Evolutionary conservation across 768 basidiomycete species (phyloP).

Genomic region (Calocybe gangraenosa): DNA sequence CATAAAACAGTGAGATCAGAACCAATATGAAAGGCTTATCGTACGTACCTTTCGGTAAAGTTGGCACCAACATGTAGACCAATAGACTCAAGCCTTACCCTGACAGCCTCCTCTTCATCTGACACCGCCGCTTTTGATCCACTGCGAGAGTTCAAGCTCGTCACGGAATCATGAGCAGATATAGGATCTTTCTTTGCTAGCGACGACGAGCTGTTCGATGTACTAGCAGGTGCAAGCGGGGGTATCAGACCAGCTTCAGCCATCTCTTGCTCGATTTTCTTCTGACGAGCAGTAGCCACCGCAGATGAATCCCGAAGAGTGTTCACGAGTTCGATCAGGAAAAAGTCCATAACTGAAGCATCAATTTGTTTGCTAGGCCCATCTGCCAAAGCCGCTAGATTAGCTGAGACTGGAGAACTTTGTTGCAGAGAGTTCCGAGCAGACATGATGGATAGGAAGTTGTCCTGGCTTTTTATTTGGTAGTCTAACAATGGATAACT

Average conservation of each 20-base stretch:
- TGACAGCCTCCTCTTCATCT: constrained; percentile 72
- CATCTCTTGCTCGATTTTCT: constrained; percentile 76
- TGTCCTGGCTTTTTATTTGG: too few species aligned
- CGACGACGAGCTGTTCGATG: constrained; percentile 18
- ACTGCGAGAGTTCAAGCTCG: constrained; percentile 35
- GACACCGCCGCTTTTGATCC: constrained; percentile 26
- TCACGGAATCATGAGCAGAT: constrained; percentile 37
- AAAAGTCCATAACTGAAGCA: constrained; percentile 75
- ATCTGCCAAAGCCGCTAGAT: constrained; percentile 57
- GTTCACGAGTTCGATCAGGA: constrained; percentile 77
- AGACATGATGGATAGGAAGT: constrained; percentile 19
- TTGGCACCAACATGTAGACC: constrained; percentile 85
- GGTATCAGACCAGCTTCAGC: constrained; percentile 71
- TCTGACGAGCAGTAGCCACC: constrained; percentile 62
- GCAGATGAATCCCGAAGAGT: constrained; percentile 71
- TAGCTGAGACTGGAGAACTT: constrained; percentile 20
- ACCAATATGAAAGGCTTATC: too few species aligned
- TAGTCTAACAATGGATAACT: too few species aligned
- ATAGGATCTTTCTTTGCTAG: constrained; percentile 41
- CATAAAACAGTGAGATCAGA: not conserved
- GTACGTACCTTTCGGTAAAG: constrained; percentile 73
- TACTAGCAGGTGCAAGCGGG: constrained; percentile 36
- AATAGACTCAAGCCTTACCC: constrained; percentile 72
- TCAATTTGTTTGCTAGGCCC: constrained; percentile 61
- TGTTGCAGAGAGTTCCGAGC: constrained; percentile 30